Base-by-base conservation (phyloP, 176 grass and related monocot genomes). In the Oryza australiensis region DNA sequence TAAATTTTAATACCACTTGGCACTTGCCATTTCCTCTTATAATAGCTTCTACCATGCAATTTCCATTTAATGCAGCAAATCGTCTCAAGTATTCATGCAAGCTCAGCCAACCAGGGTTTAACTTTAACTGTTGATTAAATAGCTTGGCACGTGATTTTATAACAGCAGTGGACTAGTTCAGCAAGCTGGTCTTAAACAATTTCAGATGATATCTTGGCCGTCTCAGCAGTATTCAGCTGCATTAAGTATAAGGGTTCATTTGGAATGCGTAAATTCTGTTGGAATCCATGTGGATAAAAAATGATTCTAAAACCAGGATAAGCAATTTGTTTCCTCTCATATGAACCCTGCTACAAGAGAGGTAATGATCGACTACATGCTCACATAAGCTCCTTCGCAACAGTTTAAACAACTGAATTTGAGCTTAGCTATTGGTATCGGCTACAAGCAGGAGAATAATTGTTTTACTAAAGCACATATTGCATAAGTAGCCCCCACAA, bases 141-240 rank as follows among this genome's bases (percentile, higher is more conserved):
- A 80, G 48, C 30, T 7, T 2, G 40, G 37, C 49, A 69, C 26
- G 11, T 35, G 41, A 29, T 74, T 79, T 37, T 8, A 60, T 0
- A 15, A 18, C 13, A 22, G 42, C 18, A 57, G 24, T 14, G 20
- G 20, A 72, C 53, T 59, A 59, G 22, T 23, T 59, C 53, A 23
- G 41, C 24, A 18, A 68, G 30, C 7, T 51, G 23, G 26, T 5
- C 18, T 16, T n/a, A 35, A 49, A 64, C 26, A 38, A 46, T 51
- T 48, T 69, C 60, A 45, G 59, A 74, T 27, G 48, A 75, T 40
- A 84, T 38, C 42, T 64, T 45, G 41, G 13, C 7, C 70, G 64
- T 81, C 75, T 85, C 41, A 26, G 20, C 26, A 89, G 14, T 23
- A 9, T 23, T 33, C 42, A 23, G 53, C 26, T 75, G 27, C 15